Base-by-base conservation (phyloP, 768 basidiomycete species). In the Cubamyces sp. region DNA sequence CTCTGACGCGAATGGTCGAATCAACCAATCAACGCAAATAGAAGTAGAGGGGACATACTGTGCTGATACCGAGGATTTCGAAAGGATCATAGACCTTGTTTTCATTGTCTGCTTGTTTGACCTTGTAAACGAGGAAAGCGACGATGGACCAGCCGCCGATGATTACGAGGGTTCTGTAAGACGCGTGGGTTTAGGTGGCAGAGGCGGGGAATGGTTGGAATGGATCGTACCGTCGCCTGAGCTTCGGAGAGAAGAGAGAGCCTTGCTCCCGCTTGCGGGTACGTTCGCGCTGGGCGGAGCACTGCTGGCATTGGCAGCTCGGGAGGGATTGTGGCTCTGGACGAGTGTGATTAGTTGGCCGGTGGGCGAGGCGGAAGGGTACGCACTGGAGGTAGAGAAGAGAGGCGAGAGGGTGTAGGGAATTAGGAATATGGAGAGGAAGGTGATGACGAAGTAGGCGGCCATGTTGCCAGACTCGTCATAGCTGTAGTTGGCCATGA, bases 81-180 rank as follows among this genome's bases (percentile, higher is more conserved):
- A 96, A 99, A 1, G 97, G 97, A 73, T 98, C 85, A 74, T 98
- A 99, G 14, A 96, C 72, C 67, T 85, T 87, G 77, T 77, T 83
- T 64, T 91, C 86, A 55, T 82, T 66, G 66, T 84, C 79, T 61
- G 83, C 77, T 53, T 78, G 79, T 8, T 84, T 79, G 39, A 85
- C 87, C 70, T 82, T 82, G 76, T 89, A 88, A n/a, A 79, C 82
- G 34, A 95, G 73, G 66, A 84, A 84, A 8, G 78, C 87, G 60
- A 95, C 85, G 1, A 85, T 56, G 9, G 80, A 75, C 96, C 96
- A 98, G 57, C 93, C 94, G 34, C 80, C 72, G 18, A 84, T 64
- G 15, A 93, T 76, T 52, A 91, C 73, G 9, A 86, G 68, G 5
- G 84, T 77, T 70, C 92, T 94, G 61, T 14, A 46, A 16, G 25